phyloP scores from a whole-genome alignment of 2,329 filamentous ascomycete species.

The Davidsoniella neocaledoniae region DNA sequence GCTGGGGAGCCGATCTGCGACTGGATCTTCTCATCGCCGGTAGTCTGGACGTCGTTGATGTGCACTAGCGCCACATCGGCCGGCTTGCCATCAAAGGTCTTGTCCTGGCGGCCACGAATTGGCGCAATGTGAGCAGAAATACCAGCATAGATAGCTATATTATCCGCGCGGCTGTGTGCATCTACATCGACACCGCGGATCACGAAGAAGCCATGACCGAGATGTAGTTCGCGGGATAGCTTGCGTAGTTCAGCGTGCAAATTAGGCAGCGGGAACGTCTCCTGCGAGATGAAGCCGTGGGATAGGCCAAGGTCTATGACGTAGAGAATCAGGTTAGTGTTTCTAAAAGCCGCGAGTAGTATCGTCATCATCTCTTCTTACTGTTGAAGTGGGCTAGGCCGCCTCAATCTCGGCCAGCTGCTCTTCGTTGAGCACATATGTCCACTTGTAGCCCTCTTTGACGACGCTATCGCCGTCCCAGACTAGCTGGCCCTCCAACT shows the following conservation, averaged over 20 bases:
- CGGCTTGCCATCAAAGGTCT: constrained; percentile 21
- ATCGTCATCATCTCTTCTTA: not conserved
- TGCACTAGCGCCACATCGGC: constrained; percentile 35
- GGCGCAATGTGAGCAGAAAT: constrained; percentile 40
- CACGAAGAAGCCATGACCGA: constrained; percentile 43
- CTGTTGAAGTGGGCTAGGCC: constrained; percentile 11
- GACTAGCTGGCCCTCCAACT: constrained; percentile 7
- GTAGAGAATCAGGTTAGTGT: too few species aligned
- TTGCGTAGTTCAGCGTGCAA: constrained; percentile 30
- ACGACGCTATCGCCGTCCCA: constrained; percentile 10
- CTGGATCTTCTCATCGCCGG: constrained; percentile 7
- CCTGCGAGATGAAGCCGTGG: constrained; percentile 1
- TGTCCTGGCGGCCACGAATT: constrained; percentile 35
- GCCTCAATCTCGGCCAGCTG: constrained; percentile 10
- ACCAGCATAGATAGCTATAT: constrained; percentile 42
- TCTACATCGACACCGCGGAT: constrained; percentile 39
- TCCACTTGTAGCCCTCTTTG: constrained; percentile 5
- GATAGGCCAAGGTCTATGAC: not conserved
- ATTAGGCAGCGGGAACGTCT: constrained; percentile 32
- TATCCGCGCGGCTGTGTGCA: constrained; percentile 36
- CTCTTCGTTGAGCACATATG: constrained; percentile 3
- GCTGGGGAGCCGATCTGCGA: constrained; percentile 6
- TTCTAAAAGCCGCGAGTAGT: too few species aligned
- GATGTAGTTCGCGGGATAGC: constrained; percentile 33
- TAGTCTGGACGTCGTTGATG: constrained; percentile 26